Evolutionary conservation across 1,284 basidiomycete species (phyloP).

Genomic region (Inonotus hispidus): DNA sequence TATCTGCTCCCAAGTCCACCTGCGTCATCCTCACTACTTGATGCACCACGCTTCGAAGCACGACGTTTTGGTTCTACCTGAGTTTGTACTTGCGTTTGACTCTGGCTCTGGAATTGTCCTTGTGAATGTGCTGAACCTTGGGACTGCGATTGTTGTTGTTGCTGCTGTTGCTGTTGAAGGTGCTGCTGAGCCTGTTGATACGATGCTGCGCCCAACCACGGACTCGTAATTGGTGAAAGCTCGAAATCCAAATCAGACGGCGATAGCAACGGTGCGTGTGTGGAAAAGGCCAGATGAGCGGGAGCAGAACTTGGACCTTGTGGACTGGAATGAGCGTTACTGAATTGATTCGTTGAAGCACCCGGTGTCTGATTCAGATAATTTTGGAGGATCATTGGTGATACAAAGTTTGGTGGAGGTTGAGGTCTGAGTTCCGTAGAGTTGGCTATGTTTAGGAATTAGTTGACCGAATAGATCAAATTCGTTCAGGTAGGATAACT

Average conservation of each 20-base stretch:
- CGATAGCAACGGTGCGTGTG: conserved; percentile 34
- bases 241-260: conserved; percentile 59
- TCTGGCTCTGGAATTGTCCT: conserved; percentile 9
- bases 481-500: conserved; percentile 7
- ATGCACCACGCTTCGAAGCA: conserved; percentile 36
- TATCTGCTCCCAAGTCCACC: not conserved
- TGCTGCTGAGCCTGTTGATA: conserved; percentile 10
- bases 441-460: conserved; percentile 35
- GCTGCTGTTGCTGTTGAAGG: conserved; percentile 19
- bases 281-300: conserved; percentile 54
- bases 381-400: conserved; percentile 52
- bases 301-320: conserved; percentile 53
- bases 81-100: conserved; percentile 18
- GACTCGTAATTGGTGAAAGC: conserved; percentile 70
- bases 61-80: conserved; percentile 26
- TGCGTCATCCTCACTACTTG: conserved; percentile 34
- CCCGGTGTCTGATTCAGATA: conserved; percentile 32
- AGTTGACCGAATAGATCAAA: not conserved
- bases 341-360: not conserved
- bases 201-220: conserved; percentile 56
- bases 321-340: conserved; percentile 22
- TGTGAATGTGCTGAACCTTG: conserved; percentile 16
- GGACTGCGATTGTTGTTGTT: conserved; percentile 4
- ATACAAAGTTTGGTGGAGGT: conserved; percentile 53
- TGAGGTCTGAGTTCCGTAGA: conserved; percentile 64